Evolutionary conservation across 805 yeast species (phyloP).

Genomic region (Maudiozyma pseudohumilis): DNA sequence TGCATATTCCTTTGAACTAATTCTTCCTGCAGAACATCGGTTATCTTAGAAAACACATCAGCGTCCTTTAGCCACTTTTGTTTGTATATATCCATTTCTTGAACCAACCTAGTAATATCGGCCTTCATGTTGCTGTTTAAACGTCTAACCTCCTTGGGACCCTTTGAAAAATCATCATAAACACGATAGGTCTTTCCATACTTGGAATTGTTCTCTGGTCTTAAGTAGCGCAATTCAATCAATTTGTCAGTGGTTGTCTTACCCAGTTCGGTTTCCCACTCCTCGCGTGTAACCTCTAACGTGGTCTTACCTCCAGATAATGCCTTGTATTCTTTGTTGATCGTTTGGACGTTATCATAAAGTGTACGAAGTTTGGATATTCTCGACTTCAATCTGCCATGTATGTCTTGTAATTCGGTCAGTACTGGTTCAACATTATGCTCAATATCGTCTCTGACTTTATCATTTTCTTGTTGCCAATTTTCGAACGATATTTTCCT

Average conservation of each 20-base stretch:
- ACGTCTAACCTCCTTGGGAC: conserved; percentile 19
- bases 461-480: conserved; percentile 18
- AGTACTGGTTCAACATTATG: conserved; percentile 7
- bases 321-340: conserved; percentile 19
- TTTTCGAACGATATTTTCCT: conserved; percentile 18
- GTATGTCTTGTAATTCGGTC: conserved; percentile 11
- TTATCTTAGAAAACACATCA: conserved; percentile 20
- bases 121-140: conserved; percentile 17
- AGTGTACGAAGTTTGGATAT: conserved; percentile 17
- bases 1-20: conserved; percentile 15
- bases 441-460: conserved; percentile 9
- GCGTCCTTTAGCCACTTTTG: conserved; percentile 27
- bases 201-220: conserved; percentile 3
- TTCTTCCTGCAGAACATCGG: conserved; percentile 20
- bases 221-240: conserved; percentile 15
- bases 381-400: conserved; percentile 10
- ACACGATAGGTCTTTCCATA: conserved; percentile 5
- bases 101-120: conserved; percentile 16
- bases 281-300: conserved; percentile 15
- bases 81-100: conserved; percentile 18
- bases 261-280: conserved; percentile 25
- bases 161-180: conserved; percentile 22
- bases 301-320: conserved; percentile 17
- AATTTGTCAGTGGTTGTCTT: conserved; percentile 14
- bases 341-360: conserved; percentile 16